Evolutionary conservation across 768 basidiomycete species (phyloP).

Genomic region (Rhodotorula kratochvilovae): DNA sequence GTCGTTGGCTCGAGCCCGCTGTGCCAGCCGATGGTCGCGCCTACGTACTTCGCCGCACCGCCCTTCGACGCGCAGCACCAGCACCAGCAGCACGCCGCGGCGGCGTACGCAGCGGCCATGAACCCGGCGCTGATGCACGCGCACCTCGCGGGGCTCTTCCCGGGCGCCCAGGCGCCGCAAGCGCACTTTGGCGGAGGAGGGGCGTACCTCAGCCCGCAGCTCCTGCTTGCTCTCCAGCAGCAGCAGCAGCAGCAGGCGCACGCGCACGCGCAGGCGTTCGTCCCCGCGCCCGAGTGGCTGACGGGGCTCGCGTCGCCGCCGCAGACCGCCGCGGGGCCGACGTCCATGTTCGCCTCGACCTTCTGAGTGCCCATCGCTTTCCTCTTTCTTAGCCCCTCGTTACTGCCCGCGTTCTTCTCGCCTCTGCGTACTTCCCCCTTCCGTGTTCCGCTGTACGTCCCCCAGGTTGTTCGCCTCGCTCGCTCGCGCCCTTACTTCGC

Average conservation of each 20-base stretch:
- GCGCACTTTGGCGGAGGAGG: neutral
- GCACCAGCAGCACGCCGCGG: too few species aligned
- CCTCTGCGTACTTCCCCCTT: too few species aligned
- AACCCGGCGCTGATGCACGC: neutral
- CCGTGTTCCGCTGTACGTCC: too few species aligned
- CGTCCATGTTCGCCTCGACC: neutral
- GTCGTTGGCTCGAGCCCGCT: neutral
- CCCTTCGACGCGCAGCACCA: neutral
- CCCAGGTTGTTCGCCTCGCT: too few species aligned
- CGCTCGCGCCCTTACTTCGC: too few species aligned
- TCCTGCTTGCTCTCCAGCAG: constrained; percentile 21
- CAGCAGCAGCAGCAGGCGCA: constrained; percentile 13
- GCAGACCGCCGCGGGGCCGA: constrained; percentile 17
- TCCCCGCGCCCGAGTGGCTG: constrained; percentile 1
- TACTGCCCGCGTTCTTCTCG: neutral
- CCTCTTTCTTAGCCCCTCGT: neutral
- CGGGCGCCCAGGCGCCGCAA: neutral
- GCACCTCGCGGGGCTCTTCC: neutral
- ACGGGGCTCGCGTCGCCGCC: neutral
- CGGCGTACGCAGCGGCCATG: too few species aligned
- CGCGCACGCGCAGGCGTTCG: constrained; percentile 1
- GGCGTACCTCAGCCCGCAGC: constrained; percentile 17
- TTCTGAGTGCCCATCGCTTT: neutral
- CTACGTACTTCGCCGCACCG: too few species aligned
- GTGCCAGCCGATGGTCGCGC: too few species aligned